phyloP scores from a whole-genome alignment of 176 grass and related monocot species.

The Eragrostis curvula region DNA sequence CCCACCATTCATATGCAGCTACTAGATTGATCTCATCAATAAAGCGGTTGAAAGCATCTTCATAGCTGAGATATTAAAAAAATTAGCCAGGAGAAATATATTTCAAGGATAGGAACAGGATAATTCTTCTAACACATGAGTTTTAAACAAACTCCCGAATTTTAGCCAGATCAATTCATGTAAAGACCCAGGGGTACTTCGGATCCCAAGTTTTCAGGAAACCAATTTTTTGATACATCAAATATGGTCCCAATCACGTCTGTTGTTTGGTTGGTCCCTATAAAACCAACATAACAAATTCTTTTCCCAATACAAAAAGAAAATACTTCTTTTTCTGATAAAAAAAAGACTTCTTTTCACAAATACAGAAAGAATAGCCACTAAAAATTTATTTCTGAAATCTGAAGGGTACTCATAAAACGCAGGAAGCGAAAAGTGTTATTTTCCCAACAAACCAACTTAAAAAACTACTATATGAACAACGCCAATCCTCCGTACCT shows the following conservation, averaged over 20 bases:
- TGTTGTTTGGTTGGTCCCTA: neutral
- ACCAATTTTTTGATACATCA: neutral
- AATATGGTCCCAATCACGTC: neutral
- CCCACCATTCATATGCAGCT: slow-evolving; percentile 98
- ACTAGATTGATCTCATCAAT: slow-evolving; percentile 97
- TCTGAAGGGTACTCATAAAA: neutral
- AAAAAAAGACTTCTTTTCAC: neutral
- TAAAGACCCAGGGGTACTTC: neutral
- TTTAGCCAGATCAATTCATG: neutral
- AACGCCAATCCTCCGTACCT: neutral
- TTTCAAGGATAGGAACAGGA: slow-evolving; percentile 14
- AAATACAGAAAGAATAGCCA: neutral
- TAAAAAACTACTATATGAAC: neutral
- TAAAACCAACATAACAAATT: neutral
- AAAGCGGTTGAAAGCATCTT: slow-evolving; percentile 98
- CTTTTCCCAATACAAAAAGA: neutral
- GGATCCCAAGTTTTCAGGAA: neutral
- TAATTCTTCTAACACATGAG: neutral
- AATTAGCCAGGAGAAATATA: neutral
- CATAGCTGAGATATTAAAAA: slow-evolving; percentile 65
- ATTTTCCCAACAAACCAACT: neutral
- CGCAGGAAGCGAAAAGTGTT: neutral
- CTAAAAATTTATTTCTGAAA: neutral
- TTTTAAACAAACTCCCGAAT: neutral
- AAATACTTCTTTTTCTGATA: neutral